Evolutionary conservation across 306 rosid species (phyloP).

Genomic region (Rubus idaeus): DNA sequence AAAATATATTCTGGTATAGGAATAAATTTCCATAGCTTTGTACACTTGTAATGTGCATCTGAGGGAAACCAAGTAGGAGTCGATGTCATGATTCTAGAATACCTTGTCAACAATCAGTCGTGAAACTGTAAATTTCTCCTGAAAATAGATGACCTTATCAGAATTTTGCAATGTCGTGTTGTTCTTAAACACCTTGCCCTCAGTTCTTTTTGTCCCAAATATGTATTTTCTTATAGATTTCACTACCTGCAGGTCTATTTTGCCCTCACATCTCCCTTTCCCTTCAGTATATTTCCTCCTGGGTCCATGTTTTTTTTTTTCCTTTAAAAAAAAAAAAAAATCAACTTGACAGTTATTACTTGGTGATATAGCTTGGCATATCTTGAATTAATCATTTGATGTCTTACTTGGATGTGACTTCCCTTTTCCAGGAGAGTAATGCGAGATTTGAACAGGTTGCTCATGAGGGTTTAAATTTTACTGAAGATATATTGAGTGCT

Average conservation of each 20-base stretch:
- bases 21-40: not conserved
- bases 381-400: conserved; percentile 10
- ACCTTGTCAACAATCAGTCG: not conserved
- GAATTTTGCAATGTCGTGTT: not conserved
- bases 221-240: not conserved
- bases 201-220: not conserved
- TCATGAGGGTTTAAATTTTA: conserved; percentile 71
- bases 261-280: not conserved
- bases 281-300: not conserved
- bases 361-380: not conserved
- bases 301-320: not conserved
- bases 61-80: not conserved
- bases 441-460: conserved; percentile 56
- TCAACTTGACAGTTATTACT: conserved; percentile 2
- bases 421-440: conserved; percentile 67
- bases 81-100: not conserved
- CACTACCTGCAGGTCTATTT: not conserved
- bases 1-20: not conserved
- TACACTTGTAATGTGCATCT: not conserved
- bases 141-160: not conserved
- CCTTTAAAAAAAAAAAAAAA: too few relatives aligned
- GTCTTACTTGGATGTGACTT: conserved; percentile 15
- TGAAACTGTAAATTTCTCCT: not conserved
- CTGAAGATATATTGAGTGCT: conserved; percentile 77
- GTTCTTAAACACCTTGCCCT: not conserved